These are phyloP conservation scores for Komagataella mondaviorum DNA, from an alignment of 805 yeast species.

Conservation along the genomic window DNA sequence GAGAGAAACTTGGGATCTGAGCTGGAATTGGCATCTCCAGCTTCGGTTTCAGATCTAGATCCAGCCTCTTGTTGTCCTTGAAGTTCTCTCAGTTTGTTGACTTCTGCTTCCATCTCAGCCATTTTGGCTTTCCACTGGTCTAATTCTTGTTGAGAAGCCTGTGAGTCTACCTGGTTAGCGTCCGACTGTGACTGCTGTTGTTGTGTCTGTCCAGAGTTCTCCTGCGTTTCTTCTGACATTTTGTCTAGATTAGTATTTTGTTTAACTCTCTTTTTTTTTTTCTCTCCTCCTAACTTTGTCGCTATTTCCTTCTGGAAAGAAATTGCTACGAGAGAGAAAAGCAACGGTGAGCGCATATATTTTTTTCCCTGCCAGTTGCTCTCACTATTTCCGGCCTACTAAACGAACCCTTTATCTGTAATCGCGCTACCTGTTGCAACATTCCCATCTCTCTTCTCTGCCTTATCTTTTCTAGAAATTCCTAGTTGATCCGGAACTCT, in stretches of 20 bases:
- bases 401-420: too few species aligned
- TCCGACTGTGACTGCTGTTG: not conserved
- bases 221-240: not conserved
- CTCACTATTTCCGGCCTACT: not conserved
- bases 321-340: not conserved
- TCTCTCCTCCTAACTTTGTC: not conserved
- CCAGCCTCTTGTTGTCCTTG: constrained; percentile 21
- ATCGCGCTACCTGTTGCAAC: not conserved
- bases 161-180: constrained; percentile 1
- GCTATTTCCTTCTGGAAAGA: not conserved
- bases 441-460: not conserved
- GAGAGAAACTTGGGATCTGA: constrained; percentile 8
- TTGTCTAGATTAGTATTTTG: not conserved
- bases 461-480: too few species aligned
- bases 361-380: not conserved
- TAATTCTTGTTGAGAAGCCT: constrained; percentile 7
- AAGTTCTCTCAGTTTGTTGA: constrained; percentile 44
- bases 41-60: not conserved
- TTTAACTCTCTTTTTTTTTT: not conserved
- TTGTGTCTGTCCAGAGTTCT: not conserved
- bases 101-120: constrained; percentile 49
- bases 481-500: not conserved
- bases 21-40: not conserved
- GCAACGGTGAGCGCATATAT: not conserved
- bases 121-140: constrained; percentile 28